Percentiles rank a stretch among this genome's conserved stretches.
phyloP scores from a whole-genome alignment of 2,329 filamentous ascomycete species.

The Colletotrichum orchidophilum region DNA sequence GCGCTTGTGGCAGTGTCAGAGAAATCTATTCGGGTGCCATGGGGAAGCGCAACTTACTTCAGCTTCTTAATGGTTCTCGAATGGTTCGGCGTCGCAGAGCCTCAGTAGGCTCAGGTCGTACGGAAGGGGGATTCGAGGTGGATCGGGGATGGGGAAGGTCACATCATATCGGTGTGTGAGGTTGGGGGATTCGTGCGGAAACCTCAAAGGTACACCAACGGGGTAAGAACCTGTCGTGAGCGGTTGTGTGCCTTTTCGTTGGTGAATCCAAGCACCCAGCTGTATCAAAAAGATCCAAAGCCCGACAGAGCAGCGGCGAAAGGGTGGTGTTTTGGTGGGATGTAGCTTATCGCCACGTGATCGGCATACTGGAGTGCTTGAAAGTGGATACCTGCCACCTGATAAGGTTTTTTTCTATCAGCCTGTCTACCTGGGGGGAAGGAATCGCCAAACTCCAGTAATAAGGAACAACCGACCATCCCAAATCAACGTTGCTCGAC shows the following conservation, averaged over 20 bases:
- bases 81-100: conserved; percentile 34
- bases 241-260: conserved; percentile 6
- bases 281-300: not conserved
- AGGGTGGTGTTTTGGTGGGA: conserved; percentile 12
- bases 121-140: conserved; percentile 33
- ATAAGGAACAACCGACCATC: not conserved
- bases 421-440: not conserved
- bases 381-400: not conserved
- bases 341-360: conserved; percentile 12
- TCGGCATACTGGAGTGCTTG: not conserved
- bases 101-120: conserved; percentile 35
- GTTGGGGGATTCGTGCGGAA: not conserved
- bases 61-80: conserved; percentile 25
- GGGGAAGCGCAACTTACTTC: conserved; percentile 24
- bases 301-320: conserved; percentile 7
- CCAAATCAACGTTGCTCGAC: not conserved
- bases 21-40: conserved; percentile 2
- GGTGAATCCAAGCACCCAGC: conserved; percentile 4
- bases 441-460: not conserved
- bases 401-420: not conserved
- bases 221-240: conserved; percentile 3
- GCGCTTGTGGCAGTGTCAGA: not conserved
- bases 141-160: conserved; percentile 22
- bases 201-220: conserved; percentile 20
- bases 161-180: conserved; percentile 35